Conservation (phyloP, 345 rosid genomes). For the Ceriops decandra region DNA sequence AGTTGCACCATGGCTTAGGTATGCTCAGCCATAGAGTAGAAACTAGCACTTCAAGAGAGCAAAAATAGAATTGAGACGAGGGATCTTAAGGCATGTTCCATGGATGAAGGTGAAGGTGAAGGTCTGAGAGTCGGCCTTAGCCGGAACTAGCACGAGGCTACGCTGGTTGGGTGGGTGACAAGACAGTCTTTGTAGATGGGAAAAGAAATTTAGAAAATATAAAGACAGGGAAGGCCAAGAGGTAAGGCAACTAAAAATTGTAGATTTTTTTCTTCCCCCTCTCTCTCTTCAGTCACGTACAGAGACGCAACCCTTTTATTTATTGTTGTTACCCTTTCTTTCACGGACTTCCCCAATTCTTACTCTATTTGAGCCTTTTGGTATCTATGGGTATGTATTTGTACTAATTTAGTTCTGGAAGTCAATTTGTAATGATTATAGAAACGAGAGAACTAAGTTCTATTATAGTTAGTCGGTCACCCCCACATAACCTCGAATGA, state of each 20-base stretch:
- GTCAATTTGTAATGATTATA: no score
- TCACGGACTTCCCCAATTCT: conserved; percentile 28
- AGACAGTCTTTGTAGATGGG: conserved; percentile 44
- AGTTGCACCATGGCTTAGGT: conserved; percentile 48
- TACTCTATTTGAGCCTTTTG: conserved; percentile 13
- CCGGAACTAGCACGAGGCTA: conserved; percentile 49
- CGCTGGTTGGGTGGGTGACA: conserved; percentile 57
- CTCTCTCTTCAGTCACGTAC: not conserved
- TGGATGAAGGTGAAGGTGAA: conserved; percentile 3
- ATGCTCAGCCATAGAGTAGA: conserved; percentile 20
- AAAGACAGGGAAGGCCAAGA: conserved; percentile 35
- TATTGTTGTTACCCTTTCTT: conserved; percentile 17
- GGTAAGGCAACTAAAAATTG: conserved; percentile 27
- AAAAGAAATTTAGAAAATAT: conserved; percentile 34
- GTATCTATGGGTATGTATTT: not conserved
- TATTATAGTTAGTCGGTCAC: no score
- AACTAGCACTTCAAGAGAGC: conserved; percentile 11
- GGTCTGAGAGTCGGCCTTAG: conserved; percentile 2
- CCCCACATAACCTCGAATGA: no score
- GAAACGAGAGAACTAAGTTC: no score
- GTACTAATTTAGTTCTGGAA: not conserved
- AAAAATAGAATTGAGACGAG: conserved; percentile 2
- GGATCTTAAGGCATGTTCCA: conserved; percentile 3
- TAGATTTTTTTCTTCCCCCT: conserved; percentile 12
- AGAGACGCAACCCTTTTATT: not conserved